Evolutionary conservation across 1,284 basidiomycete genomes (phyloP).

Genomic region (Moesziomyces sp.): DNA sequence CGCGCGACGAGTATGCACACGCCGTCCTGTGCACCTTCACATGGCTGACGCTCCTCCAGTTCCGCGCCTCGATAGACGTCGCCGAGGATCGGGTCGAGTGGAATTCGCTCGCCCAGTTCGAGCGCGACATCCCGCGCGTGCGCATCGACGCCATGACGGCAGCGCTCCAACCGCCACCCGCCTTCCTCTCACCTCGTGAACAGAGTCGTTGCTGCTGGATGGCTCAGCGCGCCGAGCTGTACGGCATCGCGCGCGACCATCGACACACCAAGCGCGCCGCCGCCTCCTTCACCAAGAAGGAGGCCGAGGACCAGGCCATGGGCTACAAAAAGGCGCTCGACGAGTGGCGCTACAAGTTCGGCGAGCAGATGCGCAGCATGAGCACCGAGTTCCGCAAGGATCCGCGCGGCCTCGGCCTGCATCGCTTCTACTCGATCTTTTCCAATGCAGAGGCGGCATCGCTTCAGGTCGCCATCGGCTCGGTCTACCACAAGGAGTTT

Average conservation of each 20-base stretch:
- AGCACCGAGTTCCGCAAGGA: slow-evolving; percentile 35
- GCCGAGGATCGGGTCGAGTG: slow-evolving; percentile 46
- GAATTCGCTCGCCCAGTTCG: slow-evolving; percentile 38
- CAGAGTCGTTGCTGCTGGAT: slow-evolving; percentile 48
- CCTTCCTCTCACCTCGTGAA: slow-evolving; percentile 37
- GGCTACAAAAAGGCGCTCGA: slow-evolving; percentile 39
- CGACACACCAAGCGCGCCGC: slow-evolving; percentile 37
- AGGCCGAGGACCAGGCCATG: slow-evolving; percentile 32
- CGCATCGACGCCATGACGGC: slow-evolving; percentile 18
- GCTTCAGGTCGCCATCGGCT: slow-evolving; percentile 31
- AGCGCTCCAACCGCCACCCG: slow-evolving; percentile 25
- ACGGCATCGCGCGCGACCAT: slow-evolving; percentile 28
- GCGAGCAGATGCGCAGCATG: slow-evolving; percentile 47
- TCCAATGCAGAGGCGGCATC: slow-evolving; percentile 37
- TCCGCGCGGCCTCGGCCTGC: slow-evolving; percentile 35
- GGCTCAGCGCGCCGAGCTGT: slow-evolving; percentile 42
- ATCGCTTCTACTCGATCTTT: slow-evolving; percentile 44
- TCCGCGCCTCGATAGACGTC: slow-evolving; percentile 39
- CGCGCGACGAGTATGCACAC: slow-evolving; percentile 36
- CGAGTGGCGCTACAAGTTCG: slow-evolving; percentile 46
- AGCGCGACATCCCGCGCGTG: slow-evolving; percentile 18
- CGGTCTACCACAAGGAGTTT: slow-evolving; percentile 44
- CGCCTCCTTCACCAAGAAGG: slow-evolving; percentile 27
- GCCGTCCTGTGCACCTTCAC: slow-evolving; percentile 42
- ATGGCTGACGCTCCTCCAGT: slow-evolving; percentile 37